Evolutionary conservation across 225 moss, liverwort and hornwort genomes (phyloP), one percentile per base, ranked within the genome.

Genomic region (Marchantia paleacea): DNA sequence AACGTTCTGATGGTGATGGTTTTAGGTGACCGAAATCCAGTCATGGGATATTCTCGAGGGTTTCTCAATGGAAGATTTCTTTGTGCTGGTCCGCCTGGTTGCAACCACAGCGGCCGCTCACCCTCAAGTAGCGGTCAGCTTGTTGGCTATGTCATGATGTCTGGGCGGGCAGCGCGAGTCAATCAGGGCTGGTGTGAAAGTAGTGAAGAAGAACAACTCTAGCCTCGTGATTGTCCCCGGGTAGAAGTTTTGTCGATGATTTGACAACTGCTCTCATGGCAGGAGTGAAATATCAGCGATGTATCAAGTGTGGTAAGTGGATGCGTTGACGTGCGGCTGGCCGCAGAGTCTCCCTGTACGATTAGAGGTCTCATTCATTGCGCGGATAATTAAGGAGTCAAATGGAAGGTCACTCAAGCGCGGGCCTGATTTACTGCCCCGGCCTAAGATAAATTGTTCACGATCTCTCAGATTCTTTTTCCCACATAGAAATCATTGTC

Each of bases 231-330:
- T 54, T 74, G 10, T 28, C 54, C 2, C 51, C 49, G 72, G 31
- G 22, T 12, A 72, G 72, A 72, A 72, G 2, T 72, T 20, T 22
- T 51, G 72, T 51, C 72, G 50, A 50, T 72, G 74, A 55, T 75
- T 52, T 75, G 16, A 76, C 75, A 47, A 39, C 20, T 18, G 10
- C 60, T 19, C 60, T 11, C 19, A 76, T 76, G 75, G 58, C 75
- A 58, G 75, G 75, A 60, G 30, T 68, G 78, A 83, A 80, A 55
- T 81, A 75, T 75, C 86, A 86, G 39, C 70, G 64, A 73, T 86
- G 86, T 68, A 81, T 86, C 31, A 86, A 83, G 77, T 86, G 86
- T 64, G 86, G 86, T 83, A 66, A 80, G 86, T 83, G 75, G 39
- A 20, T 31, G 57, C 55, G 52, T 51, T 26, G 14, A 30, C 65